A percentile compares a stretch with the other conserved stretches of the same genome.
phyloP scores from a whole-genome alignment of 768 basidiomycete species.

The Tulasnella sp. region DNA sequence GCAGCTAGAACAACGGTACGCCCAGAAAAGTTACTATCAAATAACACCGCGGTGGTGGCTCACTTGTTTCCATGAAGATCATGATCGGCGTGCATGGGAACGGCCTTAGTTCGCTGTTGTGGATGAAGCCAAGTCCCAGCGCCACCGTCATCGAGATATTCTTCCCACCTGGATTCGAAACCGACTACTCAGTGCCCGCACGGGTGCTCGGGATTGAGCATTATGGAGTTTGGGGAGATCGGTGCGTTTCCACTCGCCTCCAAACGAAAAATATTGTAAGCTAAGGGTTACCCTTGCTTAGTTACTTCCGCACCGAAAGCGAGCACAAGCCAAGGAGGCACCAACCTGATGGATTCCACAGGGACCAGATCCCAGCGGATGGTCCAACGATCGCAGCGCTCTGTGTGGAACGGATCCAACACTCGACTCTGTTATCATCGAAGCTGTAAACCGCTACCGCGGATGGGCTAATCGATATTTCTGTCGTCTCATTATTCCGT shows the following conservation, averaged over 20 bases:
- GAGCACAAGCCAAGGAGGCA: not conserved
- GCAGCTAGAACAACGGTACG: conserved; percentile 29
- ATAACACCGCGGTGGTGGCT: no score
- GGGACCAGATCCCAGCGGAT: no score
- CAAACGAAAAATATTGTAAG: no score
- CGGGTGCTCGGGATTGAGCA: conserved; percentile 27
- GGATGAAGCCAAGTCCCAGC: conserved; percentile 30
- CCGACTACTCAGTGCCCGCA: conserved; percentile 25
- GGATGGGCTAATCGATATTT: no score
- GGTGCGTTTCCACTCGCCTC: not conserved
- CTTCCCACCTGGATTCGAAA: conserved; percentile 28
- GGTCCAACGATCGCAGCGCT: no score
- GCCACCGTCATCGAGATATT: conserved; percentile 34
- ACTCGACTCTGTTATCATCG: no score
- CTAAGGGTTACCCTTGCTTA: not conserved
- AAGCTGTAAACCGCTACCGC: no score
- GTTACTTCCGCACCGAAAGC: conserved; percentile 5
- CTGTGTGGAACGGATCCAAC: no score
- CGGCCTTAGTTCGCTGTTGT: conserved; percentile 30
- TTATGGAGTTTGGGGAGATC: conserved; percentile 12
- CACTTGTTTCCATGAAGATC: conserved; percentile 22
- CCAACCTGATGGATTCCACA: no score
- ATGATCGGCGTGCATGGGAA: conserved; percentile 32
- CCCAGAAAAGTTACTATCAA: no score
- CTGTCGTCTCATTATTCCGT: no score